phyloP scores from a whole-genome alignment of 2,329 filamentous ascomycete species.

The Exophiala bonariae region DNA sequence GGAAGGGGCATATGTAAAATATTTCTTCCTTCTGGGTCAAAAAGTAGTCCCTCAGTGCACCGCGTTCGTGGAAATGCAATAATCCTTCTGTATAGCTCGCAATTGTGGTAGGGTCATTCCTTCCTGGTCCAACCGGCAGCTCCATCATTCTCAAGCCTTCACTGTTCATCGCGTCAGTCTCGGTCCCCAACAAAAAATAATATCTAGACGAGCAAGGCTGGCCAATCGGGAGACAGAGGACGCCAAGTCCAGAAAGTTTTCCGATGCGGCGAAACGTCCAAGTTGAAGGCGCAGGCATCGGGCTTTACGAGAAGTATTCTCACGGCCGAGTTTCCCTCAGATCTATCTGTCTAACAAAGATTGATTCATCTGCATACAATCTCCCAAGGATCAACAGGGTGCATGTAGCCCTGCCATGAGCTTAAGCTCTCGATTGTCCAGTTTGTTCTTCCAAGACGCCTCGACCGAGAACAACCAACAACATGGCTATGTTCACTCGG shows the following conservation, averaged over 20 bases:
- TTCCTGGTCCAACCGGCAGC: too few species aligned
- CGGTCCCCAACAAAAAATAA: not conserved
- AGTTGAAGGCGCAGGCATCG: too few species aligned
- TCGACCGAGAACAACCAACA: conserved; percentile 27
- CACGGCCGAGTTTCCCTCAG: conserved; percentile 6
- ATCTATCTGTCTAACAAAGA: conserved; percentile 8
- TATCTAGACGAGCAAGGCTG: conserved; percentile 4
- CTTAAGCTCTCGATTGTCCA: conserved; percentile 55
- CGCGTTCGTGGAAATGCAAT: not conserved
- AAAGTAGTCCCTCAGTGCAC: not conserved
- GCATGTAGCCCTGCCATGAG: conserved; percentile 51
- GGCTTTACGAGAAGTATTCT: too few species aligned
- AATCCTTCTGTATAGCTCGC: not conserved
- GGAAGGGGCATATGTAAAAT: conserved; percentile 26
- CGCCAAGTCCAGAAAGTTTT: conserved; percentile 1
- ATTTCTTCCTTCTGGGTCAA: conserved; percentile 11
- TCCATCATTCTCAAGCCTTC: too few species aligned
- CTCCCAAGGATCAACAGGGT: conserved; percentile 10
- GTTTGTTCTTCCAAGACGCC: conserved; percentile 50
- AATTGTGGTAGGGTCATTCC: too few species aligned
- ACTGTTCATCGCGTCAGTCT: too few species aligned
- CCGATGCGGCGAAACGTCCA: too few species aligned
- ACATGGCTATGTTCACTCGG: conserved; percentile 32
- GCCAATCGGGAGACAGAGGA: conserved; percentile 6
- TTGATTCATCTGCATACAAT: too few species aligned